These are phyloP conservation scores for Hordeum marinum DNA, from an alignment of 176 grass and related monocot species.

Conservation along the genomic window DNA sequence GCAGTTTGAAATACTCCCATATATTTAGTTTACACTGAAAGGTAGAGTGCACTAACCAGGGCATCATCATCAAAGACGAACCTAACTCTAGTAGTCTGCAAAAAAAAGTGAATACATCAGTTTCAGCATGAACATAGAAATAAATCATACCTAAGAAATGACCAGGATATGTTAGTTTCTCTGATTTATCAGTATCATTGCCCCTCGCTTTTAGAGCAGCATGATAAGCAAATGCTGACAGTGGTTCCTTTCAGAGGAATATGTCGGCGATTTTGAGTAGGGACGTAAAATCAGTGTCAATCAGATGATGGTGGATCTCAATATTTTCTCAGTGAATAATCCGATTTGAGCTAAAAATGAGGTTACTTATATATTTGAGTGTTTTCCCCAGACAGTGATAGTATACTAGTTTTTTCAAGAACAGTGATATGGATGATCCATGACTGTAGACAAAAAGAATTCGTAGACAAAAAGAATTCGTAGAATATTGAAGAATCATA, in stretches of 20 bases:
- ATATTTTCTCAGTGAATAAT: not conserved
- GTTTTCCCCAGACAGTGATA: not conserved
- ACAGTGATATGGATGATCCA: not conserved
- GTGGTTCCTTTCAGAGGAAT: not conserved
- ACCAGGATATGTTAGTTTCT: not conserved
- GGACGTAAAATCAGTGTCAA: not conserved
- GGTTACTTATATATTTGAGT: not conserved
- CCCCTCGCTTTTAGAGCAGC: not conserved
- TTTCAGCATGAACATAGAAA: not conserved
- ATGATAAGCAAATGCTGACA: not conserved
- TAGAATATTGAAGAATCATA: not conserved
- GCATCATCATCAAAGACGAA: constrained; percentile 91
- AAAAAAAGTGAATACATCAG: constrained; percentile 12
- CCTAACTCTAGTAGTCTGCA: constrained; percentile 86
- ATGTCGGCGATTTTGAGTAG: not conserved
- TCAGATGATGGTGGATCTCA: not conserved
- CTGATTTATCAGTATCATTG: not conserved
- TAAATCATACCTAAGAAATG: not conserved
- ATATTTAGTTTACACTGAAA: constrained; percentile 2
- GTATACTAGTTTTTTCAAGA: not conserved
- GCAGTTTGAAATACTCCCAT: not conserved
- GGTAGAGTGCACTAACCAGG: constrained; percentile 56
- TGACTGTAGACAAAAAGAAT: not conserved
- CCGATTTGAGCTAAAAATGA: constrained; percentile 13
- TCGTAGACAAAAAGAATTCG: too few species aligned